Base-by-base conservation (phyloP, 768 basidiomycete genomes). In the Xerocomellus amylosporus region DNA sequence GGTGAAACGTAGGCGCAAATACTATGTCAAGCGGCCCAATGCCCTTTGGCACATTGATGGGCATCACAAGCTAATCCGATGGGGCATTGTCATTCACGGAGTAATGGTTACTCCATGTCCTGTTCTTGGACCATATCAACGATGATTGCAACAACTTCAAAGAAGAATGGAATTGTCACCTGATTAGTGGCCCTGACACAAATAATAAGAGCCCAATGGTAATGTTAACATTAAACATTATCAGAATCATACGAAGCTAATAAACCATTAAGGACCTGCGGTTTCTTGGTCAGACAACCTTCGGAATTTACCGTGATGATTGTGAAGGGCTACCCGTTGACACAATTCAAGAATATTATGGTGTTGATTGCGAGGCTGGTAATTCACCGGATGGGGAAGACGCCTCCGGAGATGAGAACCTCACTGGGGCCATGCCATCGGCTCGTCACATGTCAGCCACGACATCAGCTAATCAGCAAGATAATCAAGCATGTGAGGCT, bases 121-220 rank as follows among this genome's bases (percentile, higher is more conserved):
- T 80, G 0, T 80, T 79, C 54, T 67, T 80, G 0, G 58, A 66
- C 7, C 28, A 24, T 0, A 71, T 81, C 40, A 75, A 78, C 31
- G 13, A 53, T 0, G 77, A 78, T 41, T 77, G 75, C 45, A 2
- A 53, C 0, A 20, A 39, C 3, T 78, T 79, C 53, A 56, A 59
- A 17, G 2, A 54, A 2, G 55, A 71, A 9, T 79, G 77, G 78
- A 80, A 80, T 49, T 37, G 58, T 2, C 74, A 79, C 41, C 71
- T 71, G 1, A 56, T 60, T 10, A 22, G 49, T 7, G 42, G 58
- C 15, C 38, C 45, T 6, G 46, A 55, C 8, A 59, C 47, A 1
- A 51, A 52, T 4, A n/a, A n/a, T n/a, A n/a, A n/a, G n/a, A n/a
- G n/a, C n/a, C n/a, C n/a, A n/a, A n/a, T n/a, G 26, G 57, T 61